Conservation (phyloP, 169 alveolate genomes). For the Babesia bovis region DNA sequence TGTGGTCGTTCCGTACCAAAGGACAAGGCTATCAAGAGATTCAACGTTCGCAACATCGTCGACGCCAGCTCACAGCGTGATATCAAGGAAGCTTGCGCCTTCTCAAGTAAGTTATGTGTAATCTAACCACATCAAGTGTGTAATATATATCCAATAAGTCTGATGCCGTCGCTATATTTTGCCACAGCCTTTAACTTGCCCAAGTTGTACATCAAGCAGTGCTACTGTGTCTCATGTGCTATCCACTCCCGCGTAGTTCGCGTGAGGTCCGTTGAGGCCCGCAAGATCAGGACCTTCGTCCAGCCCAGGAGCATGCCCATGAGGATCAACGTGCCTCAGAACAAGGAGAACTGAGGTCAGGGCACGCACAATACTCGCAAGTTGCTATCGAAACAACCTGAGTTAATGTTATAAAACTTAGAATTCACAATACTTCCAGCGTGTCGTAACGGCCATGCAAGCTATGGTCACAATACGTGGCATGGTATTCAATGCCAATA, state of each 20-base stretch:
- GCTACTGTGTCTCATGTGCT: constrained; percentile 99
- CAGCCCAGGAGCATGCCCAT: constrained; percentile 59
- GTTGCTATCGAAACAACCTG: constrained; percentile 68
- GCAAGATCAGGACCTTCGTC: constrained; percentile 76
- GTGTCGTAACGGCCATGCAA: no score
- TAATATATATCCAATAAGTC: no score
- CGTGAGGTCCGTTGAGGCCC: constrained; percentile 87
- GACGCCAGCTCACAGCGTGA: constrained; percentile 98
- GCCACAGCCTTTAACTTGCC: constrained; percentile 88
- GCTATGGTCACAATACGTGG: no score
- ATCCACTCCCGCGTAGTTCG: constrained; percentile 99
- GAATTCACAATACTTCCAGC: neutral
- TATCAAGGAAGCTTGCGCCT: constrained; percentile 94
- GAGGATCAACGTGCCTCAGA: constrained; percentile 58
- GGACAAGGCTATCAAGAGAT: constrained; percentile 99
- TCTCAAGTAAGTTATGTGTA: constrained; percentile 72
- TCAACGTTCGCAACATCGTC: constrained; percentile 96
- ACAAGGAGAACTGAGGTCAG: constrained; percentile 55
- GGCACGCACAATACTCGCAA: constrained; percentile 59
- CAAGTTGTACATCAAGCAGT: constrained; percentile 96
- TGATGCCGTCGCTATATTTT: no score
- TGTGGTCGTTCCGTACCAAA: constrained; percentile 97
- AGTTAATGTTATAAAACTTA: constrained; percentile 1
- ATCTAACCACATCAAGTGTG: constrained; percentile 47
- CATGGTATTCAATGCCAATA: no score